Base-by-base conservation (phyloP, 1,139 yeast genomes). In the Pichia sp. region DNA sequence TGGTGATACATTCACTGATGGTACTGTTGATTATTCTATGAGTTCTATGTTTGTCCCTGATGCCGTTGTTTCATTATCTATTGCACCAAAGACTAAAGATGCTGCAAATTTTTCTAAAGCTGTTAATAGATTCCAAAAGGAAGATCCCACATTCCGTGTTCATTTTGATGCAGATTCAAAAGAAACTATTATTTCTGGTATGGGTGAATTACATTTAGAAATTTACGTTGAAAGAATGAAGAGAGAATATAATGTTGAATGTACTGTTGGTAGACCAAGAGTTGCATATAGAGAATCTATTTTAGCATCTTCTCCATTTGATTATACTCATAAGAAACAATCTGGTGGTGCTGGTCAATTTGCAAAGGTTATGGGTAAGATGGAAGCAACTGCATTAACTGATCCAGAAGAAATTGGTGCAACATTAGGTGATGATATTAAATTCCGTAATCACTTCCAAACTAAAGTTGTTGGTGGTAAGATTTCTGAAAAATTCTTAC, bases 281-380 rank as follows among this genome's bases (percentile, higher is more conserved):
- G 98, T 94, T 40, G 87, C 98, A 25, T 94, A 92, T 70, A 83
- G 99, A 68, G 99, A 94, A 70, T 84, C 98, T 35, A 81, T 92
- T 53, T 73, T 87, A 35, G 65, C 74, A 6, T 71, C 85, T 35
- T 75, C 92, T 27, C 73, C 79, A n/a, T 90, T 92, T 61, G 97
- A 92, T 64, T 87, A 80, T 70, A 86, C 96, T 30, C 97, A 90
- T 73, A 92, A 92, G 76, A 90, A 90, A 65, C 99, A 92, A 73
- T 79, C 94, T 61, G 99, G 99, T 67, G 99, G 99, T 76, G 95
- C 98, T 55, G 99, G 99, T 70, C 99, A 92, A 72, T 92, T 82
- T 64, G 98, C 96, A 68, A 82, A 94, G 71, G 97, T 92, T 58
- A 86, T 90, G 67, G 99, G 99, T 62, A 78, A 74, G 46, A 68